phyloP scores from a whole-genome alignment of 2,329 filamentous ascomycete species.

The Karstenula rhodostoma region DNA sequence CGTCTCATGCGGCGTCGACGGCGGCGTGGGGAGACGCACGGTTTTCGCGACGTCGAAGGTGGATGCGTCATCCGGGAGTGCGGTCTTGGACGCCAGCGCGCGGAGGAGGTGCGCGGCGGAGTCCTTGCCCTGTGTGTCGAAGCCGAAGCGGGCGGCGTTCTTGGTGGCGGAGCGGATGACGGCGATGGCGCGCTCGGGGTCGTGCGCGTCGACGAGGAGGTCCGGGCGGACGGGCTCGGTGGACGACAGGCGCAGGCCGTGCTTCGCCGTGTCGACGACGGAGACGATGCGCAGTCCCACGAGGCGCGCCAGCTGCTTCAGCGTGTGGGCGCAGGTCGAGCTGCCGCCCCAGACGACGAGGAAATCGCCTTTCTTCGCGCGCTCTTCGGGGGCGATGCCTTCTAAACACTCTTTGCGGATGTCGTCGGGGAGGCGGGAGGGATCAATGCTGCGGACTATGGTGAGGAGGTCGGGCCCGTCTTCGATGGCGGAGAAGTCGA shows the following conservation, averaged over 20 bases:
- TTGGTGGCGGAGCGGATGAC: slow-evolving; percentile 68
- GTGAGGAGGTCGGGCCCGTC: slow-evolving; percentile 67
- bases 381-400: slow-evolving; percentile 61
- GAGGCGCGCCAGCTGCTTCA: slow-evolving; percentile 72
- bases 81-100: slow-evolving; percentile 53
- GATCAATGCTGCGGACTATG: slow-evolving; percentile 58
- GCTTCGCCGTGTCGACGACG: slow-evolving; percentile 72
- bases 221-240: slow-evolving; percentile 62
- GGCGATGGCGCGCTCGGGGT: slow-evolving; percentile 69
- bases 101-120: slow-evolving; percentile 66
- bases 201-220: slow-evolving; percentile 73
- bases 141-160: slow-evolving; percentile 68
- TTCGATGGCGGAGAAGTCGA: slow-evolving; percentile 66
- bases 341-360: slow-evolving; percentile 78
- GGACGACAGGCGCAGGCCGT: slow-evolving; percentile 57
- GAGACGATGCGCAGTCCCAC: slow-evolving; percentile 71
- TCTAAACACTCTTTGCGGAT: slow-evolving; percentile 70
- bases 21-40: slow-evolving; percentile 36
- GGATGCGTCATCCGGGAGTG: slow-evolving; percentile 21
- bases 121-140: slow-evolving; percentile 73
- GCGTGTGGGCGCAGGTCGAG: slow-evolving; percentile 72
- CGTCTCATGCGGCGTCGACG: slow-evolving; percentile 31
- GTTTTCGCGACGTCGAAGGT: slow-evolving; percentile 14
- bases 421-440: slow-evolving; percentile 64
- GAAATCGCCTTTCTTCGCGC: slow-evolving; percentile 70